Percentiles rank a stretch among this genome's conserved stretches.
Evolutionary conservation across 257 asterid species (phyloP).

Genomic region (Nicotiana tabacum): DNA sequence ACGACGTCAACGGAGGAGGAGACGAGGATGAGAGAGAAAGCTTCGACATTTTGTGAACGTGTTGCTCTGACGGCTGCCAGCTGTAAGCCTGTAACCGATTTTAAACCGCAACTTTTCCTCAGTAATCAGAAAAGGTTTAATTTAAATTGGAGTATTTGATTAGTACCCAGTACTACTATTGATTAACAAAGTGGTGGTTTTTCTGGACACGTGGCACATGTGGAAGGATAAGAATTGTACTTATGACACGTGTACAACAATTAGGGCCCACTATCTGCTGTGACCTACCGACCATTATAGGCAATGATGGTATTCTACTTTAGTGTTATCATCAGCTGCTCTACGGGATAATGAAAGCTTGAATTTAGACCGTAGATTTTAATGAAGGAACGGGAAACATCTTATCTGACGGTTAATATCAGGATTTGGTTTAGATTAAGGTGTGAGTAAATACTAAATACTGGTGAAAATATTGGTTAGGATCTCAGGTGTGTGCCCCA

Average conservation of each 20-base stretch:
- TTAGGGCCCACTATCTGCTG: background rate
- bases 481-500: background rate
- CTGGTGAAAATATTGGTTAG: background rate
- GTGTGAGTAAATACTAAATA: background rate
- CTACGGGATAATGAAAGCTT: background rate
- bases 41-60: slow-evolving; percentile 33
- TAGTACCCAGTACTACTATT: background rate
- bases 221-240: background rate
- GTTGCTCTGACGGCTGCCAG: slow-evolving; percentile 19
- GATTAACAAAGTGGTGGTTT: background rate
- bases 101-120: background rate
- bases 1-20: slow-evolving; percentile 16
- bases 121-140: background rate
- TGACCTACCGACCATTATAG: background rate
- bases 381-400: no score
- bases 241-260: fast-evolving
- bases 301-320: background rate
- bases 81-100: slow-evolving; percentile 9
- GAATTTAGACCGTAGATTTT: background rate
- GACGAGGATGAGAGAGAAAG: slow-evolving; percentile 34
- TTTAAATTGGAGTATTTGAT: background rate
- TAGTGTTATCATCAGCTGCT: background rate
- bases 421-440: background rate
- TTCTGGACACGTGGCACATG: background rate
- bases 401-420: background rate